These are phyloP conservation scores for Populus hybrid DNA, from an alignment of 441 rosid genomes.

Conservation along the genomic window DNA sequence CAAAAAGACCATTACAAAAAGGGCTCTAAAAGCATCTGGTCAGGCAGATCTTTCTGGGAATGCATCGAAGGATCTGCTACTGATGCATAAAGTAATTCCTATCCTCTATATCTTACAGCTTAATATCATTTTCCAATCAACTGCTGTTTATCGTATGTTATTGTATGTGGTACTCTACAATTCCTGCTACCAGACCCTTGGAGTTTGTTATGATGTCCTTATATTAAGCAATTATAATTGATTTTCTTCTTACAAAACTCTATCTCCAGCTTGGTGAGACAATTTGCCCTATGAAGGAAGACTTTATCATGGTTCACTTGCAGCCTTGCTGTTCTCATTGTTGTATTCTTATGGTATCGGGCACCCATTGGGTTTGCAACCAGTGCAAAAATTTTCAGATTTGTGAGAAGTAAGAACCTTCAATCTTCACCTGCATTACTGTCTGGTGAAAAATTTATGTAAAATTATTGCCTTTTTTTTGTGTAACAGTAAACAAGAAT, in stretches of 20 bases:
- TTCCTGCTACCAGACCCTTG: background rate
- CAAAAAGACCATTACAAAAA: constrained; percentile 86
- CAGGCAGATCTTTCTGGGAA: constrained; percentile 94
- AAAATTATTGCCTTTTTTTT: background rate
- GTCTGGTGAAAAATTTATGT: background rate
- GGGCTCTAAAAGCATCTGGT: constrained; percentile 97
- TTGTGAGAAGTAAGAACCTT: constrained; percentile 80
- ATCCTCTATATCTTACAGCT: constrained; percentile 14
- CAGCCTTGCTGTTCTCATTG: constrained; percentile 92
- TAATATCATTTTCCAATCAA: background rate
- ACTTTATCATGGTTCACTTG: constrained; percentile 97
- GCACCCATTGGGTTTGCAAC: constrained; percentile 88
- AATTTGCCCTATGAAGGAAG: constrained; percentile 97
- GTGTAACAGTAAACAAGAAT: background rate
- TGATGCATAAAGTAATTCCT: constrained; percentile 86
- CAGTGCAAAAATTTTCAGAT: constrained; percentile 95
- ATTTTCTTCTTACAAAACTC: background rate
- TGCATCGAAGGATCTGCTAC: constrained; percentile 90
- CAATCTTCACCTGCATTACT: background rate
- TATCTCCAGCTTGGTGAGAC: constrained; percentile 92
- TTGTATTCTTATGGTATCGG: constrained; percentile 87
- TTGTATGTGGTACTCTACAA: background rate
- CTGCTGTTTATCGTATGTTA: background rate
- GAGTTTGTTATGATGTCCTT: background rate
- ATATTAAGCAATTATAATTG: background rate